Percentiles rank a stretch among this genome's conserved stretches.
Evolutionary conservation across 208 protist species (phyloP).

Genomic region (Tritrichomonas musculus): DNA sequence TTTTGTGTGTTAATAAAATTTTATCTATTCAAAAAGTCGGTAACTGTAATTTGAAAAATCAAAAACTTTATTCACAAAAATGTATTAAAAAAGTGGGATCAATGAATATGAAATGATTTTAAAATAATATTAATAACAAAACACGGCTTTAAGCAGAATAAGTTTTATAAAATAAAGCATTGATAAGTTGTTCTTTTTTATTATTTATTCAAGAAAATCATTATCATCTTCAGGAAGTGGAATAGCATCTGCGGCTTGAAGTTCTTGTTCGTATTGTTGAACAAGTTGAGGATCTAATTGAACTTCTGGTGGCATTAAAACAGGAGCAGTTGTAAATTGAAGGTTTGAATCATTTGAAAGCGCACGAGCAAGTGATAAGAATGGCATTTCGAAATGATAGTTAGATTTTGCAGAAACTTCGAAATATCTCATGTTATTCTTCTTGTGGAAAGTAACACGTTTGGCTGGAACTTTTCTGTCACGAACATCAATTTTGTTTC

Average conservation of each 20-base stretch:
- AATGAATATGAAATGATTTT: too few species aligned
- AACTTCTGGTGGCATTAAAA: constrained; percentile 61
- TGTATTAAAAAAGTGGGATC: too few species aligned
- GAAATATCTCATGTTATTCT: constrained; percentile 95
- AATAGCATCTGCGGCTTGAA: constrained; percentile 65
- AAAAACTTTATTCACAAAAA: too few species aligned
- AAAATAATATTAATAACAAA: too few species aligned
- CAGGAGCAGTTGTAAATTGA: constrained; percentile 69
- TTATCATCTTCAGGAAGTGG: constrained; percentile 78
- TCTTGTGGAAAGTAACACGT: constrained; percentile 99
- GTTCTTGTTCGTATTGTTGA: constrained; percentile 69
- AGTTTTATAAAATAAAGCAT: too few species aligned
- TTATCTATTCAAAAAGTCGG: too few species aligned
- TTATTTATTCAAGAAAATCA: constrained; percentile 22
- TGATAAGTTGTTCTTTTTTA: too few species aligned
- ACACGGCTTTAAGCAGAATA: too few species aligned
- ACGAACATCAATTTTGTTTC: constrained; percentile 99
- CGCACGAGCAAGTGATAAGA: constrained; percentile 94
- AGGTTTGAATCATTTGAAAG: constrained; percentile 78
- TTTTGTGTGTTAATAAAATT: too few species aligned
- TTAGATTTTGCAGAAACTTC: constrained; percentile 99
- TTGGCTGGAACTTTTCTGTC: constrained; percentile 98
- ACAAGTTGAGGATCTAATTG: constrained; percentile 53
- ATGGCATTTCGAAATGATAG: constrained; percentile 99
- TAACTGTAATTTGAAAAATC: too few species aligned